Evolutionary conservation across 2,329 filamentous ascomycete genomes (phyloP).

Genomic region (Trichoderma pleuroti): DNA sequence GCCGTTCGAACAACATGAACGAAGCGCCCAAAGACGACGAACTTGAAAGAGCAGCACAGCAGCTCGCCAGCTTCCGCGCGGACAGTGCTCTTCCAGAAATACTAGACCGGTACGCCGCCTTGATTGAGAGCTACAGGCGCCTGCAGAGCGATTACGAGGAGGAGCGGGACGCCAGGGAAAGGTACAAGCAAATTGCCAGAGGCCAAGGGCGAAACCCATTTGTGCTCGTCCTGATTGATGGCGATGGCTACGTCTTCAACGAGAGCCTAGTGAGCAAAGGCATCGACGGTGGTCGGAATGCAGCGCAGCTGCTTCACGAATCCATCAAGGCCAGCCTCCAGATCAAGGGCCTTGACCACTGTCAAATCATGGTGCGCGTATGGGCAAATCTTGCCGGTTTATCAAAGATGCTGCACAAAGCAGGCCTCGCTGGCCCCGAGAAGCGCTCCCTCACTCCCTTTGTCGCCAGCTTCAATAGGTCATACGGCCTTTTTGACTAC

Average conservation of each 20-base stretch:
- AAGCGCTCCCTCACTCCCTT: neutral
- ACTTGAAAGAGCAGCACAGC: constrained; percentile 25
- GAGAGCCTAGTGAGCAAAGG: neutral
- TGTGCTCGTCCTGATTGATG: constrained; percentile 59
- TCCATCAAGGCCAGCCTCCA: neutral
- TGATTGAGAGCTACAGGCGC: constrained; percentile 52
- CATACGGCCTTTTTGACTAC: constrained; percentile 57
- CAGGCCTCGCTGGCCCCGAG: neutral
- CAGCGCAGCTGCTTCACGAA: neutral
- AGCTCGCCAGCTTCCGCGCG: constrained; percentile 33
- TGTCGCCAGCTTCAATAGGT: constrained; percentile 50
- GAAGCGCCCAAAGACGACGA: constrained; percentile 29
- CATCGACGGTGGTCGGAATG: neutral
- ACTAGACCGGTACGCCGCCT: constrained; percentile 31
- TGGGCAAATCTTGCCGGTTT: neutral
- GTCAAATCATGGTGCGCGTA: neutral
- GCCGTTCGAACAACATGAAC: neutral
- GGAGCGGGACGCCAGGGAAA: constrained; percentile 49
- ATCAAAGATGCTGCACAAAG: neutral
- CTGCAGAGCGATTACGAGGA: constrained; percentile 58
- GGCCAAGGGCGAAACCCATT: constrained; percentile 54
- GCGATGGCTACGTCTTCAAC: constrained; percentile 50
- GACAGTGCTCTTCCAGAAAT: constrained; percentile 29
- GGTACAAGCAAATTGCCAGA: constrained; percentile 51
- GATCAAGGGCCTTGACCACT: neutral